Percentiles rank a stretch among this genome's conserved stretches.
phyloP scores from a whole-genome alignment of 2,329 filamentous ascomycete genomes.

The Stagonosporopsis chrysanthemi region DNA sequence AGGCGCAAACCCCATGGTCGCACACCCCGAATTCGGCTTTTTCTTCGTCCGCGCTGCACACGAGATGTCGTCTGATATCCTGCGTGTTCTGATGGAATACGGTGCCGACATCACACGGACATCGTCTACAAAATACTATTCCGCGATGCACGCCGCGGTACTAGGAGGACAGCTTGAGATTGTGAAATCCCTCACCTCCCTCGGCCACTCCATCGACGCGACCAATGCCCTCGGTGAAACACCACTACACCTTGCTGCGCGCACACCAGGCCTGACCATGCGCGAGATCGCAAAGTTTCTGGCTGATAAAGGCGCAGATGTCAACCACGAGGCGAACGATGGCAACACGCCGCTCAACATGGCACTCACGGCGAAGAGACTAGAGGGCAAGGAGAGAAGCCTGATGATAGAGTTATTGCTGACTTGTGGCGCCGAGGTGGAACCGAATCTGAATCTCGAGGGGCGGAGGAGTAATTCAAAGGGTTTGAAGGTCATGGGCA shows the following conservation, averaged over 20 bases:
- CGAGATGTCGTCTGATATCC: slow-evolving; percentile 33
- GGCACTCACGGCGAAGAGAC: slow-evolving; percentile 25
- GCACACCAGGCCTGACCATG: slow-evolving; percentile 32
- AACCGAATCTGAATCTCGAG: slow-evolving; percentile 24
- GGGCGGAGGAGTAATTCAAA: slow-evolving; percentile 31
- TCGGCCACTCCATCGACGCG: slow-evolving; percentile 38
- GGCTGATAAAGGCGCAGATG: slow-evolving; percentile 42
- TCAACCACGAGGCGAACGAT: slow-evolving; percentile 35
- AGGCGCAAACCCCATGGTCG: slow-evolving; percentile 42
- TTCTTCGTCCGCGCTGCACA: slow-evolving; percentile 42
- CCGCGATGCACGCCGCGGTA: slow-evolving; percentile 40
- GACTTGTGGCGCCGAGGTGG: slow-evolving; percentile 39
- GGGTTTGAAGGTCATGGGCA: slow-evolving; percentile 30
- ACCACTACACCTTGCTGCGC: slow-evolving; percentile 42
- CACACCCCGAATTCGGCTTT: slow-evolving; percentile 39
- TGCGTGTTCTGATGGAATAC: slow-evolving; percentile 39
- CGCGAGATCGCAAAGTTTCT: slow-evolving; percentile 36
- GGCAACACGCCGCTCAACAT: slow-evolving; percentile 35
- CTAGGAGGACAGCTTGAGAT: slow-evolving; percentile 37
- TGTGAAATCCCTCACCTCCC: slow-evolving; percentile 36
- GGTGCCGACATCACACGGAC: slow-evolving; percentile 40
- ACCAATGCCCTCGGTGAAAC: slow-evolving; percentile 40
- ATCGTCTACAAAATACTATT: slow-evolving; percentile 28
- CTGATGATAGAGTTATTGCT: slow-evolving; percentile 40
- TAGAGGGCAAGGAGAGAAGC: slow-evolving; percentile 39